These are phyloP conservation scores for Helicostylum pulchrum DNA, from an alignment of 192 early-diverging fungal genomes.

Conservation along the genomic window DNA sequence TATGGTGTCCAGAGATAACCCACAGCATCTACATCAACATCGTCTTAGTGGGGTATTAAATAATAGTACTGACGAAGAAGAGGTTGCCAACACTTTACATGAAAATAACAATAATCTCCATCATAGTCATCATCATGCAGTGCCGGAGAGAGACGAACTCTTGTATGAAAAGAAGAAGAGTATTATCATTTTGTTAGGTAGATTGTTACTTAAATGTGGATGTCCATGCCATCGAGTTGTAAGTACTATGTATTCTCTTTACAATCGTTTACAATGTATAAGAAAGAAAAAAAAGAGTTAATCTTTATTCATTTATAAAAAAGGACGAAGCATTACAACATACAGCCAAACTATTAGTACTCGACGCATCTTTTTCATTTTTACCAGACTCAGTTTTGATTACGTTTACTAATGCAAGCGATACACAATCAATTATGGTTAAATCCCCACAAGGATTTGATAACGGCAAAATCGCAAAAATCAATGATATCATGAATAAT, in stretches of 20 bases:
- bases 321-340: conserved; percentile 46
- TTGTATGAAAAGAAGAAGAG: conserved; percentile 36
- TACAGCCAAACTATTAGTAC: conserved; percentile 46
- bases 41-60: too few relatives aligned
- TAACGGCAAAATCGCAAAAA: conserved; percentile 62
- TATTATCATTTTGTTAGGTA: conserved; percentile 41
- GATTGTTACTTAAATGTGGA: conserved; percentile 44
- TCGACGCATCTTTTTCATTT: conserved; percentile 63
- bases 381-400: conserved; percentile 70
- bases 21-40: conserved; percentile 7
- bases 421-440: conserved; percentile 63
- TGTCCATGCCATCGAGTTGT: conserved; percentile 48
- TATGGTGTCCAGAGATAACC: conserved; percentile 9
- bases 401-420: conserved; percentile 63
- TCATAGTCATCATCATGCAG: too few relatives aligned
- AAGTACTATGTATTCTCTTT: neutral
- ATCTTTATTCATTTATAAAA: neutral
- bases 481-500: conserved; percentile 54
- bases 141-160: neutral
- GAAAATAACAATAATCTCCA: too few relatives aligned
- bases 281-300: too few relatives aligned
- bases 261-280: too few relatives aligned
- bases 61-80: too few relatives aligned
- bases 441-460: conserved; percentile 62
- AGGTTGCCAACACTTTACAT: too few relatives aligned